Evolutionary conservation across 2,329 filamentous ascomycete species (phyloP).

Genomic region (Gaeumannomyces sp.): DNA sequence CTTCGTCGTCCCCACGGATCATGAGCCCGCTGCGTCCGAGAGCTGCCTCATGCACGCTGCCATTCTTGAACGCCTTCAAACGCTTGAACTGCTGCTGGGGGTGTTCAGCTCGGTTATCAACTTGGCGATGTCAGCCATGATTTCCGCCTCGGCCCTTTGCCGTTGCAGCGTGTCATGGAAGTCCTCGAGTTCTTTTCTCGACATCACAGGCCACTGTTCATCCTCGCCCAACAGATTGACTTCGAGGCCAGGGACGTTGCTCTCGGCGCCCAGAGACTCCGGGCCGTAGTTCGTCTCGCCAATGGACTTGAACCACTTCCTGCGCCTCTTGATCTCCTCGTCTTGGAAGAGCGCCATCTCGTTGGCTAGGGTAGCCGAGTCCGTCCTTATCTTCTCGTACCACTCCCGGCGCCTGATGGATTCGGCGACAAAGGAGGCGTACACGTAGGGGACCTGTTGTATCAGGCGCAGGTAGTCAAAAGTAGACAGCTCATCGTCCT

Average conservation of each 20-base stretch:
- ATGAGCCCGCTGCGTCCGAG: slow-evolving; percentile 82
- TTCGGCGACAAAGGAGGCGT: slow-evolving; percentile 83
- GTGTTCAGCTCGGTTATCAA: slow-evolving; percentile 72
- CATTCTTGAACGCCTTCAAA: slow-evolving; percentile 91
- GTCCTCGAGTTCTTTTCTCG: slow-evolving; percentile 67
- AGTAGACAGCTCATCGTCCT: slow-evolving; percentile 69
- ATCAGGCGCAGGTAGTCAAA: slow-evolving; percentile 78
- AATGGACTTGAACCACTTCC: slow-evolving; percentile 84
- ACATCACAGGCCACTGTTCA: slow-evolving; percentile 71
- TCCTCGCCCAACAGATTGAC: slow-evolving; percentile 79
- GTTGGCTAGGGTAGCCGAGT: slow-evolving; percentile 82
- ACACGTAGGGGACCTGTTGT: slow-evolving; percentile 78
- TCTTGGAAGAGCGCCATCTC: slow-evolving; percentile 90
- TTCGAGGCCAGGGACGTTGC: slow-evolving; percentile 69
- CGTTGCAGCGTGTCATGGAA: slow-evolving; percentile 63
- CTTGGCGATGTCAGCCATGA: slow-evolving; percentile 68
- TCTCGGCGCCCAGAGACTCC: slow-evolving; percentile 55
- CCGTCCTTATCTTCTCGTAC: slow-evolving; percentile 82
- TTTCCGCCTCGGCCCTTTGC: slow-evolving; percentile 57
- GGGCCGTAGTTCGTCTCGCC: slow-evolving; percentile 62
- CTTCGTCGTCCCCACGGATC: slow-evolving; percentile 80
- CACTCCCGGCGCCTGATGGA: slow-evolving; percentile 82
- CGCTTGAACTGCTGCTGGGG: slow-evolving; percentile 80
- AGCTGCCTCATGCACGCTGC: slow-evolving; percentile 85
- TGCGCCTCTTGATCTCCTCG: slow-evolving; percentile 81